Evolutionary conservation across 805 yeast genomes (phyloP).

Genomic region (Monosporozyma solicola): DNA sequence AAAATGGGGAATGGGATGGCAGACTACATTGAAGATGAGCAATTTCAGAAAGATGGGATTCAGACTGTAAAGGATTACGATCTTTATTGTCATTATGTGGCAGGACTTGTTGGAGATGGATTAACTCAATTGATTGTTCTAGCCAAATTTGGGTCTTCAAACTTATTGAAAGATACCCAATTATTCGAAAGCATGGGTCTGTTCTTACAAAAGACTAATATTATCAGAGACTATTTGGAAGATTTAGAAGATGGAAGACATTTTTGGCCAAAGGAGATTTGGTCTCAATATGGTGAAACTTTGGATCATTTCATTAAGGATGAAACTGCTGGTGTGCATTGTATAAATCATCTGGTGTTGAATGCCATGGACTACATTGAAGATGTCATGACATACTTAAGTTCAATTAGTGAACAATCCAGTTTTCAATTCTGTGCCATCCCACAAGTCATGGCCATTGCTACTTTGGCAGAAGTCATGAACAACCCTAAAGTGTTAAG

Average conservation of each 20-base stretch:
- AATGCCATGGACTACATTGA: slow-evolving; percentile 71
- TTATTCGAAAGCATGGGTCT: slow-evolving; percentile 85
- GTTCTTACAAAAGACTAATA: slow-evolving; percentile 90
- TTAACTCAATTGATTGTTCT: slow-evolving; percentile 71
- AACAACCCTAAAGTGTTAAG: slow-evolving; percentile 68
- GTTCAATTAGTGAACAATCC: slow-evolving; percentile 71
- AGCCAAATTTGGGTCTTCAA: slow-evolving; percentile 58
- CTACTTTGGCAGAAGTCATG: slow-evolving; percentile 80
- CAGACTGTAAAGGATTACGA: slow-evolving; percentile 74
- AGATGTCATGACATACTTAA: slow-evolving; percentile 67
- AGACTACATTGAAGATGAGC: slow-evolving; percentile 69
- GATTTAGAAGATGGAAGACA: slow-evolving; percentile 87
- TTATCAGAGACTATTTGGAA: slow-evolving; percentile 89
- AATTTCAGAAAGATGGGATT: slow-evolving; percentile 63
- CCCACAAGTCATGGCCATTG: slow-evolving; percentile 99
- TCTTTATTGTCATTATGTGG: slow-evolving; percentile 91
- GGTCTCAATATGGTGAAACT: slow-evolving; percentile 66
- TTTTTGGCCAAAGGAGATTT: slow-evolving; percentile 92
- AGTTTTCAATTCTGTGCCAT: slow-evolving; percentile 89
- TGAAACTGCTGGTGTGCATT: slow-evolving; percentile 49
- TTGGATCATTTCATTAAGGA: slow-evolving; percentile 53
- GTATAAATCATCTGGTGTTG: slow-evolving; percentile 73
- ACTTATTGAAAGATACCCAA: slow-evolving; percentile 40
- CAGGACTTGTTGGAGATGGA: slow-evolving; percentile 97
- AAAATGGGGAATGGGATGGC: slow-evolving; percentile 99